Base-by-base conservation (phyloP, 495 filamentous ascomycete species). In the Xylaria scruposa region DNA sequence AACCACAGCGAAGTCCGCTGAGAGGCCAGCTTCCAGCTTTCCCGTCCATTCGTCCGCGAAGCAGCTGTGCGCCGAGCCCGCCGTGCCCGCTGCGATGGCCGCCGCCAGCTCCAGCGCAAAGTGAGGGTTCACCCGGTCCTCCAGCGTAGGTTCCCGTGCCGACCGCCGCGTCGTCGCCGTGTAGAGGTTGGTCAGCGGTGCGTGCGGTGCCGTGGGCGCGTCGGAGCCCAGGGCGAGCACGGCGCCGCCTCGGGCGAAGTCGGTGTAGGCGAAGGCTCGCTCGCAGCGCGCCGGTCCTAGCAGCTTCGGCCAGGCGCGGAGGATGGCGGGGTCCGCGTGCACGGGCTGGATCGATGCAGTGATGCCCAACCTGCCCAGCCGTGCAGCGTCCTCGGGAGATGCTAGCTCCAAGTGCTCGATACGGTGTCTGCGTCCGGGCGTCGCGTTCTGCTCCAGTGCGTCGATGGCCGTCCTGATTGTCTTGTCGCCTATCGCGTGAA, bases 401-500 rank as follows among this genome's bases (percentile, higher is more conserved):
- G 89, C 83, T 6, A 91, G 78, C 76, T 91, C 89, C 21, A 91
- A 80, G 72, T 91, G 89, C 75, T 91, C 89, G 72, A 91, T 87
- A 15, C 89, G 84, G 42, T 90, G 89, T 13, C 89, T 83, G 15
- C 81, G 76, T n/a, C 79, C 81, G 3, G 81, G 78, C 21, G 74
- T 83, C 1, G 81, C 83, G 63, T 84, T 79, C 60, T 80, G 75
- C 49, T 85, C 84, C 29, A 92, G 74, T 5, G 83, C 83, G 70
- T 91, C 84, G 56, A 91, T 85, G 1, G 88, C 87, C 73, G 87
- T 82, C 60, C 80, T 79, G 40, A 91, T 80, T 1, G 90, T 86
- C 21, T 77, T 79, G 67, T 92, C 89, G 47, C 90, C 90, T 67
- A 92, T 92, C 15, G 90, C 90, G 72, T 92, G 90, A 38, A 92